Evolutionary conservation across 495 filamentous ascomycete species (phyloP), one percentile per base, ranked within the genome.

Genomic region (Talaromyces trachyspermus): DNA sequence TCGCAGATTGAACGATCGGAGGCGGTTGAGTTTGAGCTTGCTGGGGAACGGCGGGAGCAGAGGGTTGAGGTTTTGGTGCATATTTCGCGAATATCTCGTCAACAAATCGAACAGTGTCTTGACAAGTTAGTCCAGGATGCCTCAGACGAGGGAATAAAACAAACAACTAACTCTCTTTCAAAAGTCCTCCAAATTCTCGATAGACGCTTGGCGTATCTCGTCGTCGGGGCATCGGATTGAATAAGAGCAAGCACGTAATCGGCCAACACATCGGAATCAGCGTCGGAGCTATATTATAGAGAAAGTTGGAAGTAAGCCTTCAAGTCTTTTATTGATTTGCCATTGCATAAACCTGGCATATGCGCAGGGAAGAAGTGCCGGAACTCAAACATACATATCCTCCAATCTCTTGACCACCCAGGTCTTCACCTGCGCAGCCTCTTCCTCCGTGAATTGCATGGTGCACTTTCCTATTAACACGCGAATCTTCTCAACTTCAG

Each of bases 181-280:
- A 66, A 97, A 97, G 59, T 95, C 90, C 18, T 86, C 81, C 37
- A 97, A 75, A 55, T 89, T 85, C 36, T 81, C 77, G 53, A 87
- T 77, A 48, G 85, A 91, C 15, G 83, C 78, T 56, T 77, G 72
- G 57, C 82, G 80, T 27, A 95, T 83, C 42, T 82, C 74, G 4
- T 84, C 77, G n/a, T 79, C 76, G 17, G 81, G 75, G 85, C 86
- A 55, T 95, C 88, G 44, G 87, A 81, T 46, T 79, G 79, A 25
- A 95, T 72, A 8, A 98, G 79, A n/a, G 91, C 91, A 24, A 96
- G 70, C 0, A 98, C 87, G 58, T 96, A 98, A 59, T 98, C 92
- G 24, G 89, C 90, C 12, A 98, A 83, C 3, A 98, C 88, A 56
- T 95, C 89, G 23, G 88, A 83, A 62, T 98, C 92, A 39, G 90